Base-by-base conservation (phyloP, 805 yeast genomes). In the Pichia nakasei region DNA sequence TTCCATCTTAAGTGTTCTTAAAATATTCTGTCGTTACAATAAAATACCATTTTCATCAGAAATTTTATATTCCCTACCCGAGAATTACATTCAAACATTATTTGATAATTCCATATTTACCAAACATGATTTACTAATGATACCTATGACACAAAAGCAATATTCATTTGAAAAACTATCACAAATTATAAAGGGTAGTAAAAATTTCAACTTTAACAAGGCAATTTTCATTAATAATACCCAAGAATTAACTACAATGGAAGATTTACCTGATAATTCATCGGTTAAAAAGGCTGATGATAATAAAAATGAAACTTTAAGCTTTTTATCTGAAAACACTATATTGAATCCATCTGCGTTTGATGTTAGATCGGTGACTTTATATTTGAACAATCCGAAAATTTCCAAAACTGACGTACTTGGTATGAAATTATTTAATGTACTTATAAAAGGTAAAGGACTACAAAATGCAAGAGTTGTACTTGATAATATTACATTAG, bases 1-100 rank as follows among this genome's bases (percentile, higher is more conserved):
- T 59, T 73, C 52, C 1, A 56, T 57, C 26, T 47, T 62, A 34
- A 58, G 63, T 43, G 57, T 61, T 9, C 48, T 62, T 39, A 62
- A 61, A 24, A 52, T 62, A 3, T 60, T 61, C 43, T 57, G 62
- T 38, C 64, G 60, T 33, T 40, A 58, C 33, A 58, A 53, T 24
- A 50, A 55, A 22, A 52, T 60, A 9, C 56, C 56, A 5, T 62
- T 62, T 47, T 43, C 60, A 18, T 62, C 65, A 0, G 65, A 61
- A 41, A 59, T 61, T 13, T 44, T 57, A 24, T 61, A 52, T 39
- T 52, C 60, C 21, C 42, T 60, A 15, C 62, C 63, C 0, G 59
- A 57, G 19, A 58, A 52, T 18, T 47, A 43, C 19, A 24, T 57
- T 7, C 48, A 48, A 32, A 52, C 65, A 3, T 38, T 59, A 15